Evolutionary conservation across 805 yeast species (phyloP).

Genomic region (Metschnikowia proteae): DNA sequence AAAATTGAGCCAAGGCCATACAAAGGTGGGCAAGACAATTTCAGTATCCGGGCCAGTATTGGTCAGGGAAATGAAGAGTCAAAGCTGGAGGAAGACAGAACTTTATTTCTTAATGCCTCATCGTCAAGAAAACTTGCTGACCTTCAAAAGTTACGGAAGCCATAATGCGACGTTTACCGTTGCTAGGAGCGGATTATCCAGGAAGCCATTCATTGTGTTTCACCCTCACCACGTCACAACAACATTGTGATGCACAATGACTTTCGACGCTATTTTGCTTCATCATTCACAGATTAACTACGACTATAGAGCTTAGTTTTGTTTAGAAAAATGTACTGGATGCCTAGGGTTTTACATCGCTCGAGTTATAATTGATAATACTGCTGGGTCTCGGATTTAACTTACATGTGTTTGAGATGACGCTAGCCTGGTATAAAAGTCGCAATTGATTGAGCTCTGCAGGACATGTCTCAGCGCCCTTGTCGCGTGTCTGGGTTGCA

Average conservation of each 20-base stretch:
- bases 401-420: background rate
- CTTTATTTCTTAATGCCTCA: conserved; percentile 12
- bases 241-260: background rate
- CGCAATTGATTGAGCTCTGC: conserved; percentile 4
- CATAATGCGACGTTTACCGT: conserved; percentile 7
- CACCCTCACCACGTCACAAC: no score
- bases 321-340: no score
- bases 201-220: no score
- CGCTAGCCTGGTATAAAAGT: background rate
- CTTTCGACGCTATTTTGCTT: background rate
- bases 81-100: conserved; percentile 7
- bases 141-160: conserved; percentile 28
- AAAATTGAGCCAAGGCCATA: conserved; percentile 1
- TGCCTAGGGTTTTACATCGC: no score
- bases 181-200: no score
- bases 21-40: conserved; percentile 11
- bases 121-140: conserved; percentile 27
- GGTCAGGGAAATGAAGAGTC: conserved; percentile 13
- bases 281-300: background rate
- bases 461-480: conserved; percentile 3
- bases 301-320: background rate
- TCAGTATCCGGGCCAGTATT: conserved; percentile 28
- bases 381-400: no score
- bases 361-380: no score
- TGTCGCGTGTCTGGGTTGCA: conserved; percentile 4